phyloP scores from a whole-genome alignment of 2,329 filamentous ascomycete species.

The Apiospora saccharicola region DNA sequence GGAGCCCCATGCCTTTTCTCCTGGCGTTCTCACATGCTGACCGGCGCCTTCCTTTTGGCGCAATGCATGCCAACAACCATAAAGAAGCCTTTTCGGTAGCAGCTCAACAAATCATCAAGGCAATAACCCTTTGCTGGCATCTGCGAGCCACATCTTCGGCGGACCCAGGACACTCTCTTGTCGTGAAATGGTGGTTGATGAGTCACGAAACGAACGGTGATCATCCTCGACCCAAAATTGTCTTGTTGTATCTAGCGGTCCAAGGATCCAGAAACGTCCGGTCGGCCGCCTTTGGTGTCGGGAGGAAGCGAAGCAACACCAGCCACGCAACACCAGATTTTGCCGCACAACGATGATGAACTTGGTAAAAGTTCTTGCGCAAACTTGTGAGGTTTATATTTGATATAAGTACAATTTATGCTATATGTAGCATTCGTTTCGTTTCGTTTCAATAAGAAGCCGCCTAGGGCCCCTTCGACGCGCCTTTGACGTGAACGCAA shows the following conservation, averaged over 20 bases:
- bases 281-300: background rate
- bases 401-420: background rate
- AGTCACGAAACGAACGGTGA: background rate
- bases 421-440: conserved; percentile 17
- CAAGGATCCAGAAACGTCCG: background rate
- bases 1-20: background rate
- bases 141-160: background rate
- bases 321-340: background rate
- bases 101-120: background rate
- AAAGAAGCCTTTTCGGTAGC: background rate
- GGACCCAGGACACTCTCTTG: background rate
- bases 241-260: background rate
- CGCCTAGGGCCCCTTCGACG: background rate
- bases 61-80: background rate
- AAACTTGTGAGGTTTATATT: background rate
- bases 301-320: background rate
- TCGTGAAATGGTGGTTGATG: background rate
- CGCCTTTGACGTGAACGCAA: background rate
- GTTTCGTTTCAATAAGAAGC: conserved; percentile 8
- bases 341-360: background rate
- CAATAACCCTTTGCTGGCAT: background rate
- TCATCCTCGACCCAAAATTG: background rate
- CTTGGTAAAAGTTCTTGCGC: background rate
- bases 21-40: background rate
- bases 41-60: background rate